Conservation (phyloP, 768 basidiomycete species). For the Holtermanniella nyarrowii region DNA sequence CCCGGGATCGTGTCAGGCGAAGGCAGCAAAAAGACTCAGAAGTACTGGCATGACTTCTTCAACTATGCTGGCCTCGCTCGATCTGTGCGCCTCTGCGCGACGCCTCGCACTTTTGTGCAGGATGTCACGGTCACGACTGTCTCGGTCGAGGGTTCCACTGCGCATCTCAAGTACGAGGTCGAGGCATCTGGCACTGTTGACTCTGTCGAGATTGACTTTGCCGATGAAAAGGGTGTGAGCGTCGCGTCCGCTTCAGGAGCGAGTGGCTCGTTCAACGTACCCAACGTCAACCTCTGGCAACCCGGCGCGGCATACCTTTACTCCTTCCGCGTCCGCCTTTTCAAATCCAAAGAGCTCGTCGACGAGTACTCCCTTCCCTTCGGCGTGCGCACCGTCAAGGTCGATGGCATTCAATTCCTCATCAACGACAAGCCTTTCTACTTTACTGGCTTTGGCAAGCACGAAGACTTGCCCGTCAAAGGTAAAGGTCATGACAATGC, state of each 20-base stretch:
- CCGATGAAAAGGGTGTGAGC: conserved; percentile 9
- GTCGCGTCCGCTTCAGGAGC: conserved; percentile 1
- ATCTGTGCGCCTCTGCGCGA: conserved; percentile 14
- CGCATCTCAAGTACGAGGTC: conserved; percentile 11
- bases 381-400: conserved; percentile 18
- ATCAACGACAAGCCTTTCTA: conserved; percentile 27
- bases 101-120: conserved; percentile 8
- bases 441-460: conserved; percentile 19
- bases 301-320: conserved; percentile 24
- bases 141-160: conserved; percentile 10
- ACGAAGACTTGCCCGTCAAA: conserved; percentile 23
- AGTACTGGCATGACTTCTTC: conserved; percentile 26
- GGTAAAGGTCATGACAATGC: conserved; percentile 25
- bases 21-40: conserved; percentile 10
- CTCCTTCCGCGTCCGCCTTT: conserved; percentile 7
- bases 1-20: conserved; percentile 10
- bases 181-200: not conserved
- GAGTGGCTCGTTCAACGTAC: conserved; percentile 8
- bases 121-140: conserved; percentile 20
- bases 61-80: conserved; percentile 27
- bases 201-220: conserved; percentile 6
- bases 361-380: conserved; percentile 22
- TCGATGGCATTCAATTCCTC: conserved; percentile 15
- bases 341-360: not conserved
- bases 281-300: conserved; percentile 18